Evolutionary conservation across 495 filamentous ascomycete genomes (phyloP), one percentile per base, ranked within the genome.

Genomic region (Cercophora scortea): DNA sequence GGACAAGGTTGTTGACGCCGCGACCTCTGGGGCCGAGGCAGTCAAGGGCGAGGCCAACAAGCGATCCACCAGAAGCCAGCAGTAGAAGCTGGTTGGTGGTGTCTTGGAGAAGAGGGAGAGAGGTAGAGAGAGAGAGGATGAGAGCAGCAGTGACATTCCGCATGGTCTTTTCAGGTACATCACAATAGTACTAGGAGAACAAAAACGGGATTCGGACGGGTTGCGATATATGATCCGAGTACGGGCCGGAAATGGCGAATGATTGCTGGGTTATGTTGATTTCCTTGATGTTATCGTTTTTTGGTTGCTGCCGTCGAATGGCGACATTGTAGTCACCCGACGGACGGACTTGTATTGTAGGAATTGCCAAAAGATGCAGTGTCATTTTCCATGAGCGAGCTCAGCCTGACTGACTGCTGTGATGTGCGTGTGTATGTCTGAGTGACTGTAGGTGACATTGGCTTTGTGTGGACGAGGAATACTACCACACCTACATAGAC

Each of bases 1-100:
- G 82, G 89, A 90, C 74, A 89, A 94, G 80, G 78, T 78, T 34
- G 79, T 79, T 5, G 81, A 87, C 70, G 86, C 85, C 53, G 76
- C 79, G 58, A 67, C 82, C 49, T 79, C 81, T 51, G 79, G 84
- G 45, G 76, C 80, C 43, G 86, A 90, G 52, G 78, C 81, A 25
- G 79, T 70, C 55, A 87, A 86, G 74, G 73, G 75, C 39, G 71
- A 72, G 62, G 85, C 79, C 16, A 78, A 60, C 65, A 81, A 81
- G 74, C 73, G 78, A 49, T 49, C 69, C 42, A 76, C 74, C 45
- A 64, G 74, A 58, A 77, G 71, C 69, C 62, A 71, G 44, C 61
- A 64, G 60, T 72, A 69, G 53, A 49, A 40, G 51, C 42, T 43
- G 51, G 42, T 19, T 18, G 6, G 33, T 6, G 35, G 52, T 32